Base-by-base conservation (phyloP, 768 basidiomycete species). In the Russula vinacea region DNA sequence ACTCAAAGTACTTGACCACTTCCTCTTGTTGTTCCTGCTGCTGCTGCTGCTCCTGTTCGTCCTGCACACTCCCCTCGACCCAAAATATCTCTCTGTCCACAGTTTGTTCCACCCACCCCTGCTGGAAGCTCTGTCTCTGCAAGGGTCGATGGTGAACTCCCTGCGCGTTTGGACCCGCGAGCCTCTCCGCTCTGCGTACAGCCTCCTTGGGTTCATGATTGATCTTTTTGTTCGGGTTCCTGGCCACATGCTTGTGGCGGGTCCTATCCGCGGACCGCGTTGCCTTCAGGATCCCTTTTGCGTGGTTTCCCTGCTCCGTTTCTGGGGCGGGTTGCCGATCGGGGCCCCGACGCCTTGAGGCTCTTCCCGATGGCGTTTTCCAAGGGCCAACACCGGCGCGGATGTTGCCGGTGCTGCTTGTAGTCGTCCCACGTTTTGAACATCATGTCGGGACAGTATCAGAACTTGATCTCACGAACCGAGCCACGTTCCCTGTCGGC, bases 131-230 rank as follows among this genome's bases (percentile, higher is more conserved):
- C 22, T 47, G 61, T 26, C 61, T 55, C 55, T 3, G 33, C 19
- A 42, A 22, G 39, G 17, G 10, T 19, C 22, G 39, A 33, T 56
- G 55, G 47, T 56, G 47, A 51, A 62, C 8, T 62, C 35, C 61
- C 3, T 29, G 44, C 35, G 53, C 24, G 4, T 24, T 55, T 13
- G 11, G 32, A 33, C 53, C 17, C 33, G 60, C 53, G 60, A 62
- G 60, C 60, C 24, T 55, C 44, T 14, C 60, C 44, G 53, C 60
- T 47, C 60, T 53, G 33, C 53, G 35, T 37, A 44, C 53, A 17
- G 3, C 60, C 53, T 19, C 52, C 33, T 55, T 35, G 53, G 40
- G 52, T 62, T 37, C 44, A n/a, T 8, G 2, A 3, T 55, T 42
- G 7, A n/a, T 17, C 1, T 1, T 16, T 5, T 6, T 7, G 8